Base-by-base conservation (phyloP, 257 asterid genomes). In the Solanum etuberosum region DNA sequence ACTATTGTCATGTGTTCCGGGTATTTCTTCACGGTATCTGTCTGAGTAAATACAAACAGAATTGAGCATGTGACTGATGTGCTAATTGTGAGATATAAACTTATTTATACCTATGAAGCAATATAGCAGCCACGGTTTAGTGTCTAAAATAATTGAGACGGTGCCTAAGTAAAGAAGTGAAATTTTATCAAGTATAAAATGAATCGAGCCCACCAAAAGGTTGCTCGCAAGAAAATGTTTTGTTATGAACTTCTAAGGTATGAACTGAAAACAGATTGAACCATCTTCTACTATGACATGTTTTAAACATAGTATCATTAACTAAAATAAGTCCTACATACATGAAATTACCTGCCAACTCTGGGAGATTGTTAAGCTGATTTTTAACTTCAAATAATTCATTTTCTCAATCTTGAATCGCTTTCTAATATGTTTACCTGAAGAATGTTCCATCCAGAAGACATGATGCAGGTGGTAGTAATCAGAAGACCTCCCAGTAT, bases 371-470 rank as follows among this genome's bases (percentile, higher is more conserved):
- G 42, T 15, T 0, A 46, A 10, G 48, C 54, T 42, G 25, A 14
- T 14, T 40, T 57, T 16, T 48, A 32, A 43, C 65, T 78, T 78
- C 1, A 78, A 78, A 46, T 78, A 42, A 27, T 80, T 46, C 40
- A 29, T 43, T 14, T 67, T 46, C 40, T 80, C 40, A 80, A 15
- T 80, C 25, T 80, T 48, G 85, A 31, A 81, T 29, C 2, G 3
- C 67, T 15, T 38, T 16, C 20, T 46, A 20, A 46, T 81, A 81
- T 48, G 85, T 81, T 81, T 86, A 88, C 92, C 91, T 90, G 91
- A 71, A 59, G 86, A 87, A 89, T 85, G 85, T 85, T 85, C 91
- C 90, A 90, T 34, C 85, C 23, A 10, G 92, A 78, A 73, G 86
- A 86, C 76, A 85, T 6, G 9, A 88, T 9, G 57, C 88, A 89